Percentiles rank a stretch among this genome's conserved stretches.
These are phyloP conservation scores for Berberis vulgaris DNA, from an alignment of 164 flowering plant genomes.

Conservation along the genomic window DNA sequence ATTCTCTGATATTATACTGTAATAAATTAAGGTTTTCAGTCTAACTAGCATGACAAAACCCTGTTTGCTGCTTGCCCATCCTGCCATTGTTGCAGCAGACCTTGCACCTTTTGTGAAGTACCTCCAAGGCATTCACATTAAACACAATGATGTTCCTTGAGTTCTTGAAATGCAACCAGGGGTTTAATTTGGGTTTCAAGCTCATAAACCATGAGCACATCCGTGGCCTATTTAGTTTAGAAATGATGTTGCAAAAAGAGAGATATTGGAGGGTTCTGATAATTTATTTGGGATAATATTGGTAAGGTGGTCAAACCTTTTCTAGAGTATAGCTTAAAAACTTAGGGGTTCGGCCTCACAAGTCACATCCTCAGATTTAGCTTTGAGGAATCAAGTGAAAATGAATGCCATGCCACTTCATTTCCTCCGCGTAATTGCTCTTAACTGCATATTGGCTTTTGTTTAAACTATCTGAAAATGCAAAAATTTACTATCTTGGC, in stretches of 20 bases:
- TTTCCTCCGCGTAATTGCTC: neutral
- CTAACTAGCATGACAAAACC: conserved; percentile 39
- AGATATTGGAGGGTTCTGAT: conserved; percentile 67
- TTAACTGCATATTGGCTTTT: neutral
- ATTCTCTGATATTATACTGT: neutral
- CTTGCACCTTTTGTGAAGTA: conserved; percentile 88
- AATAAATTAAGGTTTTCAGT: conserved; percentile 40
- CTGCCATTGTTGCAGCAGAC: conserved; percentile 88
- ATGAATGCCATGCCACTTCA: conserved; percentile 51
- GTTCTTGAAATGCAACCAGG: conserved; percentile 84
- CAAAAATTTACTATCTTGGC: neutral
- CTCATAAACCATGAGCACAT: conserved; percentile 97
- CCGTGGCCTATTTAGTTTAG: conserved; percentile 92
- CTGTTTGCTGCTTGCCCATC: conserved; percentile 20
- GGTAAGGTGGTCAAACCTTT: conserved; percentile 32
- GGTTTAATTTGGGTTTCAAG: conserved; percentile 68
- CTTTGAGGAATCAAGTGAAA: conserved; percentile 56
- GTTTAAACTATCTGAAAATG: neutral
- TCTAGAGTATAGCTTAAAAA: conserved; percentile 41
- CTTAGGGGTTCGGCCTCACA: conserved; percentile 41
- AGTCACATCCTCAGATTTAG: conserved; percentile 39
- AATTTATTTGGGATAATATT: conserved; percentile 86
- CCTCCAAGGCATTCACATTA: conserved; percentile 88
- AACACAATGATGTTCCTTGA: conserved; percentile 43
- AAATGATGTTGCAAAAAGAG: conserved; percentile 89